Evolutionary conservation across 306 rosid species (phyloP), one percentile per base, ranked within the genome.

Genomic region (Vigna unguiculata): DNA sequence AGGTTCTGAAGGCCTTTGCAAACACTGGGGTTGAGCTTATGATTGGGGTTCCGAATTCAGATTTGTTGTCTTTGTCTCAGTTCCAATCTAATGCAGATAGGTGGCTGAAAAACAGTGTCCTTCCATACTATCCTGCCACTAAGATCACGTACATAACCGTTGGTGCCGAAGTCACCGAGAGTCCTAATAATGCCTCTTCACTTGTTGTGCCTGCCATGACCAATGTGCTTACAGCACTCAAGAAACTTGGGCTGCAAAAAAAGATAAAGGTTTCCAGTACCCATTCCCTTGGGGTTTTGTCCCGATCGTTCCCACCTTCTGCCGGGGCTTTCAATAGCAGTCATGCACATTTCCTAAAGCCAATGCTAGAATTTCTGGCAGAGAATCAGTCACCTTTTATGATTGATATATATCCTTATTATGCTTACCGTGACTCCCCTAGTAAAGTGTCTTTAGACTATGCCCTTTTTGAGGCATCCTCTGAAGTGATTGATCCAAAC

Each of bases 331-430:
- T 95, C 82, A 89, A 88, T 81, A 95, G 99, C 54, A 87, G 90
- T 66, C 89, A 81, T 78, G 99, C 99, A 0, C 91, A 78, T 80
- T 92, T 90, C 86, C 85, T 95, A 75, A 95, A 92, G 81, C 99
- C 99, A 20, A 32, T 95, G 91, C 83, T 95, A 69, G 99, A 95
- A 87, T 95, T 92, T 85, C 93, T 95, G 20, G 99, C 97, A 0
- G 97, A 95, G 80, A 95, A 95, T 40, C 91, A 87, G 62, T 92
- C 97, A 7, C 99, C 99, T 28, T 95, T 95, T 82, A 92, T 95
- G 99, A 91, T 95, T 63, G 94, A 95, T 86, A 89, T 92, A 60
- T 95, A 95, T 85, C 99, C 99, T 43, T 96, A 92, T 82, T 96
- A 96, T 83, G 99, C 99, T 63, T 96, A 86, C 83, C 82, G 98